These are phyloP conservation scores for Microdochium trichocladiopsis DNA, from an alignment of 2,329 filamentous ascomycete species.

Conservation along the genomic window DNA sequence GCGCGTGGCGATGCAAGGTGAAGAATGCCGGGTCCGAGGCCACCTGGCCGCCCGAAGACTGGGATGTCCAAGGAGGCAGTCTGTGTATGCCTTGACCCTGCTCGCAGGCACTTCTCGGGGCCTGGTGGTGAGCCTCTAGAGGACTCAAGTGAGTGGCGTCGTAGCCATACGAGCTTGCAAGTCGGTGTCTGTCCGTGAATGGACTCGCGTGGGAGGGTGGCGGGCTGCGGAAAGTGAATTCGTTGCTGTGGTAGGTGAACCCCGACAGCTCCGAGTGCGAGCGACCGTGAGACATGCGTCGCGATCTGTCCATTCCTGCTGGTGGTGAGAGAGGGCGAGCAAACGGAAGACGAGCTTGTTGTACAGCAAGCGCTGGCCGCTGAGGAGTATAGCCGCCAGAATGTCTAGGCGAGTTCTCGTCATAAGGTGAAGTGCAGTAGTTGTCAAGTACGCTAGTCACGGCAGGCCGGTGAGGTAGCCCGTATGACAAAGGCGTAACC, in stretches of 20 bases:
- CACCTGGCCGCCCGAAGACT: neutral
- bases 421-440: neutral
- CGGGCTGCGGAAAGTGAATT: neutral
- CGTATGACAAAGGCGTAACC: neutral
- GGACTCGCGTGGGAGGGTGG: neutral
- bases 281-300: neutral
- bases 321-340: neutral
- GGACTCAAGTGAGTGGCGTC: neutral
- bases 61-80: neutral
- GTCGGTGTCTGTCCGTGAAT: neutral
- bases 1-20: neutral
- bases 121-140: neutral
- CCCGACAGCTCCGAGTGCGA: neutral
- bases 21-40: neutral
- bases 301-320: neutral
- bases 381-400: neutral
- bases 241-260: neutral
- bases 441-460: neutral
- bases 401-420: neutral
- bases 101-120: neutral
- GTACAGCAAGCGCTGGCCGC: neutral
- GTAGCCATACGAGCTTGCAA: neutral
- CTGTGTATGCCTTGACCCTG: neutral
- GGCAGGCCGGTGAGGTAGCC: neutral
- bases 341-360: neutral